Percentiles rank a stretch among this genome's conserved stretches.
These are phyloP conservation scores for Backusella liffmaniae DNA, from an alignment of 192 early-diverging fungal genomes.

Conservation along the genomic window DNA sequence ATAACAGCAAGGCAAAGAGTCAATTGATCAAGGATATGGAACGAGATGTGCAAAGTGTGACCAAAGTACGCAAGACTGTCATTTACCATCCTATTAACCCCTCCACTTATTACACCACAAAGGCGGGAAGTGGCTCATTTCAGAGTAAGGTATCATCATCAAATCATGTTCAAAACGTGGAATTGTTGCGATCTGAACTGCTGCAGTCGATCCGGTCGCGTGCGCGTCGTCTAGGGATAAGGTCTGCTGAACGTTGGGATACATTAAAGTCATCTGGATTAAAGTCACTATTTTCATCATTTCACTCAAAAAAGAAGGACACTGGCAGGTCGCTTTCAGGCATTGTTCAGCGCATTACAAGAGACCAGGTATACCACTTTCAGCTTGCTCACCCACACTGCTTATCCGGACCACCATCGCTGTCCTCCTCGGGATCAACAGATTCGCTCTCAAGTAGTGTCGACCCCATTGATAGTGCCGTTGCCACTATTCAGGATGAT, in stretches of 20 bases:
- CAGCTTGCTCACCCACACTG: background rate
- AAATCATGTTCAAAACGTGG: conserved; percentile 13
- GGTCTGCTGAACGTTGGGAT: conserved; percentile 20
- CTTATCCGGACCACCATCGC: conserved; percentile 6
- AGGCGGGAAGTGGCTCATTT: background rate
- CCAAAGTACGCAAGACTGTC: conserved; percentile 15
- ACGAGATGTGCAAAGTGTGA: conserved; percentile 4
- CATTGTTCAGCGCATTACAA: conserved; percentile 7
- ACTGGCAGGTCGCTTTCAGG: background rate
- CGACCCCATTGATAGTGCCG: background rate
- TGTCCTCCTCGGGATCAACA: conserved; percentile 10
- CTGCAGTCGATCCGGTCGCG: conserved; percentile 22
- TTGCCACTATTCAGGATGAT: background rate
- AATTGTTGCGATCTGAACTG: conserved; percentile 13
- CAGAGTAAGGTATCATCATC: conserved; percentile 1
- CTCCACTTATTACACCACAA: conserved; percentile 31
- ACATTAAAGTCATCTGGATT: conserved; percentile 8
- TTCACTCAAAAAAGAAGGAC: background rate
- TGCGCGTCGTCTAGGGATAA: conserved; percentile 14
- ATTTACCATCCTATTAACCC: conserved; percentile 35
- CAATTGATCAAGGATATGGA: conserved; percentile 26
- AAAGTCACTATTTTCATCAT: conserved; percentile 3
- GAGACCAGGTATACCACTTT: conserved; percentile 14
- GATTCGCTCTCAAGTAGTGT: conserved; percentile 15
- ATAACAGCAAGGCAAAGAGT: background rate